Percentiles rank a stretch among this genome's conserved stretches.
These are phyloP conservation scores for Drosera spatulata DNA, from an alignment of 179 eudicot species.

Conservation along the genomic window DNA sequence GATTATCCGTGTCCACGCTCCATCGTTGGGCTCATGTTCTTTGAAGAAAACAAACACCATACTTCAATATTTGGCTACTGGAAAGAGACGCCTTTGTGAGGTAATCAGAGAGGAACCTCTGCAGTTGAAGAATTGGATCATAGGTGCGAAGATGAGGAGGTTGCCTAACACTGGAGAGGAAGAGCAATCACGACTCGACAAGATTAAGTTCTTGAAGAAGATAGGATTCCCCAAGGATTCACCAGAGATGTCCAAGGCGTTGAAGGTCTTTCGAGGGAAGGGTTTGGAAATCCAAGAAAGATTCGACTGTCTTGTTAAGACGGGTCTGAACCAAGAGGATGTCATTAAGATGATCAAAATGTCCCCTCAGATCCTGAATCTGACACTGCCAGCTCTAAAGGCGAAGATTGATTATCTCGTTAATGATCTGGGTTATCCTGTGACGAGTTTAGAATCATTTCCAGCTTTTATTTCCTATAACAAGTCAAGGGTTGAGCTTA, in stretches of 20 bases:
- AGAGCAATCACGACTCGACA: constrained; percentile 13
- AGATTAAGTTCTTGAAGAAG: constrained; percentile 42
- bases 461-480: constrained; percentile 41
- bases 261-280: constrained; percentile 50
- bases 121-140: constrained; percentile 44
- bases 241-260: constrained; percentile 37
- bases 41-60: constrained; percentile 34
- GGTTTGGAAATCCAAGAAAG: constrained; percentile 60
- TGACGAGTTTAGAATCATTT: constrained; percentile 31
- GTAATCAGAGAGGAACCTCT: constrained; percentile 40
- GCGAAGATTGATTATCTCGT: constrained; percentile 48
- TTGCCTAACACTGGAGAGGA: constrained; percentile 14
- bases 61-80: constrained; percentile 21
- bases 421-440: constrained; percentile 43
- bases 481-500: constrained; percentile 44
- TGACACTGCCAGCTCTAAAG: constrained; percentile 31
- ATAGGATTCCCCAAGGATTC: constrained; percentile 58
- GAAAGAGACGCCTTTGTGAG: constrained; percentile 35
- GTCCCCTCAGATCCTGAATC: constrained; percentile 56
- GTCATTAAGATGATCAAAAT: constrained; percentile 33
- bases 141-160: constrained; percentile 24
- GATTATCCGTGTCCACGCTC: constrained; percentile 30
- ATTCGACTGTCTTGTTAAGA: constrained; percentile 51
- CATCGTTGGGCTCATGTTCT: constrained; percentile 42
- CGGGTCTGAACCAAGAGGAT: constrained; percentile 39